Evolutionary conservation across 192 early-diverging fungal species (phyloP).

Genomic region (Coemansia reversa): DNA sequence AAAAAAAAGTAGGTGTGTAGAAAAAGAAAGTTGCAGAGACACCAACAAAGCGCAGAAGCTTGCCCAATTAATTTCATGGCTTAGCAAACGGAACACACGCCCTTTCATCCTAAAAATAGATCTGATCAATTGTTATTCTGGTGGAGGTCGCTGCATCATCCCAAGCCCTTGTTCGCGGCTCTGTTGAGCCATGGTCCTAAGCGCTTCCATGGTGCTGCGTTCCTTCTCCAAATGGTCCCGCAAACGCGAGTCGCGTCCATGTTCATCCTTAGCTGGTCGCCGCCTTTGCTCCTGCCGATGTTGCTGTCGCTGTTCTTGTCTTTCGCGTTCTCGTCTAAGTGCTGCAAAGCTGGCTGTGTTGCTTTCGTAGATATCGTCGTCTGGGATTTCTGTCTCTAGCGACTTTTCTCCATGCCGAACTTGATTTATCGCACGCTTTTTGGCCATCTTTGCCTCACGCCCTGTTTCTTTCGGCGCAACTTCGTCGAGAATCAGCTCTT

Average conservation of each 20-base stretch:
- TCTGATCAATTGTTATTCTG: slow-evolving; percentile 1
- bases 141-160: slow-evolving; percentile 16
- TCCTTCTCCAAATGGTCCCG: slow-evolving; percentile 66
- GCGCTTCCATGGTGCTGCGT: slow-evolving; percentile 67
- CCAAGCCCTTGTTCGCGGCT: slow-evolving; percentile 38
- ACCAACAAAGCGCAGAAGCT: not conserved
- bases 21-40: not conserved
- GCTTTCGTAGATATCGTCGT: slow-evolving; percentile 47
- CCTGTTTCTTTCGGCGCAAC: slow-evolving; percentile 54
- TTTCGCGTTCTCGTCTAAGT: slow-evolving; percentile 30
- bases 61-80: too few relatives aligned
- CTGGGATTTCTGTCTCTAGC: slow-evolving; percentile 29
- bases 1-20: not conserved
- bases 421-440: slow-evolving; percentile 29
- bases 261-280: not conserved
- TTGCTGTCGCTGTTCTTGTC: slow-evolving; percentile 13
- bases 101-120: not conserved
- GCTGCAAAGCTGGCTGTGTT: slow-evolving; percentile 46
- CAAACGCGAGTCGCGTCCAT: slow-evolving; percentile 14
- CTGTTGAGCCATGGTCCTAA: slow-evolving; percentile 68
- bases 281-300: slow-evolving; percentile 14
- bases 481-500: slow-evolving; percentile 48
- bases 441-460: slow-evolving; percentile 40
- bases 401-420: slow-evolving; percentile 26
- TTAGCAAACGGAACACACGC: too few relatives aligned